A percentile compares a stretch with the other conserved stretches of the same genome.
Conservation (phyloP, 208 protist genomes). For the Crithidia sp. region DNA sequence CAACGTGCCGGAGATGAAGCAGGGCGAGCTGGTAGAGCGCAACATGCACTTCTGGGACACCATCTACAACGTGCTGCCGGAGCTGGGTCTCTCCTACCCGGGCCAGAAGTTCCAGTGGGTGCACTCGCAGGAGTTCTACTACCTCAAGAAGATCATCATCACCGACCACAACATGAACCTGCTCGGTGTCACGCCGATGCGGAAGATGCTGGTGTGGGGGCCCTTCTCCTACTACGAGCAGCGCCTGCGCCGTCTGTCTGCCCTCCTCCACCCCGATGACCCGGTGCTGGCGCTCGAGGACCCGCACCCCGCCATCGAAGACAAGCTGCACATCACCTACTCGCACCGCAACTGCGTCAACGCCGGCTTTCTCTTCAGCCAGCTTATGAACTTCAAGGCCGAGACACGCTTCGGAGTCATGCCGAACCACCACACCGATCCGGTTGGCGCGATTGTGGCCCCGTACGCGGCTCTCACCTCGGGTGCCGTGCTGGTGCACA, state of each 20-base stretch:
- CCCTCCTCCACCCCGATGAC: constrained; percentile 90
- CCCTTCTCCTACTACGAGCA: constrained; percentile 94
- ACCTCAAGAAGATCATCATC: constrained; percentile 92
- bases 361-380: constrained; percentile 86
- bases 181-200: constrained; percentile 87
- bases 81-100: constrained; percentile 92
- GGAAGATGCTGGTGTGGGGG: constrained; percentile 90
- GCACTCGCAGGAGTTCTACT: constrained; percentile 93
- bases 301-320: constrained; percentile 77
- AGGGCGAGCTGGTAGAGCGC: constrained; percentile 86
- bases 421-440: constrained; percentile 88
- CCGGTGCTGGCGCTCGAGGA: constrained; percentile 90
- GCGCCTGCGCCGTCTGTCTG: constrained; percentile 85
- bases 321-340: constrained; percentile 89
- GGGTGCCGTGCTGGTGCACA: constrained; percentile 86
- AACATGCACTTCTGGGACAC: constrained; percentile 94
- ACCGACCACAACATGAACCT: constrained; percentile 94
- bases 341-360: constrained; percentile 92
- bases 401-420: constrained; percentile 91
- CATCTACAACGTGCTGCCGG: constrained; percentile 92
- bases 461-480: constrained; percentile 89
- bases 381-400: constrained; percentile 82
- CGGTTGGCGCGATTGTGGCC: constrained; percentile 85
- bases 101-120: constrained; percentile 93
- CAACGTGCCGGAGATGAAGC: constrained; percentile 83